phyloP scores from a whole-genome alignment of 2,329 filamentous ascomycete species.

The Peltaster fructicola region DNA sequence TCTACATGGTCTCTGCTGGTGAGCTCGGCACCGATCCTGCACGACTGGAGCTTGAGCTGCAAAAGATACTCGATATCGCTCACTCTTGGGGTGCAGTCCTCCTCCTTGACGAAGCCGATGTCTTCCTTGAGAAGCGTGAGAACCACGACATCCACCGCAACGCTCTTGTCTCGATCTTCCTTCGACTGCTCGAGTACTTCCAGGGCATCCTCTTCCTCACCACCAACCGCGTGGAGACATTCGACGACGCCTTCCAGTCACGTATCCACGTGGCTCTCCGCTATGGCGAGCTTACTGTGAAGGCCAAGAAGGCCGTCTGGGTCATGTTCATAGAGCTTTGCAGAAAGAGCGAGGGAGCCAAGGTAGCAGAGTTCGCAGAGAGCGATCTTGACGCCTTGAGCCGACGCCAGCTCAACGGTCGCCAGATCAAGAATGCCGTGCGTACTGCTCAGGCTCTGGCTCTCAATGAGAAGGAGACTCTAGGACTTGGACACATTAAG shows the following conservation, averaged over 20 bases:
- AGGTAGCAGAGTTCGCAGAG: slow-evolving; percentile 44
- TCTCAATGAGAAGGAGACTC: slow-evolving; percentile 50
- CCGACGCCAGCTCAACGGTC: slow-evolving; percentile 49
- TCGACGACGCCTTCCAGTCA: slow-evolving; percentile 79
- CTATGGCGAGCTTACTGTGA: slow-evolving; percentile 55
- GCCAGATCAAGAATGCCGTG: slow-evolving; percentile 76
- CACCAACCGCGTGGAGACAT: slow-evolving; percentile 73
- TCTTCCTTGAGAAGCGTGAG: slow-evolving; percentile 68
- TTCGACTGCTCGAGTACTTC: slow-evolving; percentile 77
- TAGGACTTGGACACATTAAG: slow-evolving; percentile 64
- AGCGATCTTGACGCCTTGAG: slow-evolving; percentile 50
- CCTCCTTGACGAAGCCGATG: slow-evolving; percentile 70
- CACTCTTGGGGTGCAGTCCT: slow-evolving; percentile 75
- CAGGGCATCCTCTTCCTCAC: slow-evolving; percentile 82
- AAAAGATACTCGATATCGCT: slow-evolving; percentile 71
- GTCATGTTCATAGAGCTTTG: slow-evolving; percentile 67
- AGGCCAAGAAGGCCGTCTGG: slow-evolving; percentile 66
- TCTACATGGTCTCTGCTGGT: slow-evolving; percentile 70
- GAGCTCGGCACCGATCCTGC: slow-evolving; percentile 65
- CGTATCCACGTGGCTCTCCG: slow-evolving; percentile 72
- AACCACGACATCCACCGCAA: slow-evolving; percentile 75
- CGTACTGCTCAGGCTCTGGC: slow-evolving; percentile 69
- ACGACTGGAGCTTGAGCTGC: slow-evolving; percentile 56
- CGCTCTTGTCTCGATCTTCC: slow-evolving; percentile 70
- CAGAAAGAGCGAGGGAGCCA: slow-evolving; percentile 42